These are phyloP conservation scores for Rostrohypoxylon terebratum DNA, from an alignment of 495 filamentous ascomycete species.

Conservation along the genomic window DNA sequence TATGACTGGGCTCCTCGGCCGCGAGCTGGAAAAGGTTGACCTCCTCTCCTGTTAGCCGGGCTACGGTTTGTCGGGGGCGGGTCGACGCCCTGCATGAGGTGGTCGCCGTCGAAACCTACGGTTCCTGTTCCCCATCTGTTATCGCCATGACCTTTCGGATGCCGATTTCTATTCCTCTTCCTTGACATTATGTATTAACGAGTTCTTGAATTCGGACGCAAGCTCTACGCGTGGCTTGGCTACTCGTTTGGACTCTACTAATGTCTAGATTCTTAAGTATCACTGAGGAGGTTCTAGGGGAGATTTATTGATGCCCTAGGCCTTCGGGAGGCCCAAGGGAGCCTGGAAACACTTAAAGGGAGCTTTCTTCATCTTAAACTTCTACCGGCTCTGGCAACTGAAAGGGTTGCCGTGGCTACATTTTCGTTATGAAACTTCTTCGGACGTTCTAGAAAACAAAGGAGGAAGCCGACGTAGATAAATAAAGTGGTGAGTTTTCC, in stretches of 20 bases:
- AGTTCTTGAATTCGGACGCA: neutral
- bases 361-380: conserved; percentile 44
- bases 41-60: conserved; percentile 14
- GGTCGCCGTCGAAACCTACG: conserved; percentile 38
- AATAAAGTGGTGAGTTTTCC: conserved; percentile 31
- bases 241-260: neutral
- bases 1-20: neutral
- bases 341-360: conserved; percentile 27
- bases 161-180: conserved; percentile 11
- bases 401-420: conserved; percentile 23
- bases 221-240: neutral
- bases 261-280: neutral
- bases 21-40: neutral
- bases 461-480: conserved; percentile 24
- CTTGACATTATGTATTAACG: conserved; percentile 10
- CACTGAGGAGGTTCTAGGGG: conserved; percentile 5
- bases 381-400: conserved; percentile 20
- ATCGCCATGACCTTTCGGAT: neutral
- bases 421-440: conserved; percentile 17
- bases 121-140: conserved; percentile 7
- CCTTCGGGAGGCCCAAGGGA: conserved; percentile 9
- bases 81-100: conserved; percentile 31
- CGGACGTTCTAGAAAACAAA: conserved; percentile 38
- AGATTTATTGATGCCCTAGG: conserved; percentile 36
- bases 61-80: neutral